Evolutionary conservation across 2,329 filamentous ascomycete genomes (phyloP), one percentile per base, ranked within the genome.

Genomic region (Colletotrichum scovillei): DNA sequence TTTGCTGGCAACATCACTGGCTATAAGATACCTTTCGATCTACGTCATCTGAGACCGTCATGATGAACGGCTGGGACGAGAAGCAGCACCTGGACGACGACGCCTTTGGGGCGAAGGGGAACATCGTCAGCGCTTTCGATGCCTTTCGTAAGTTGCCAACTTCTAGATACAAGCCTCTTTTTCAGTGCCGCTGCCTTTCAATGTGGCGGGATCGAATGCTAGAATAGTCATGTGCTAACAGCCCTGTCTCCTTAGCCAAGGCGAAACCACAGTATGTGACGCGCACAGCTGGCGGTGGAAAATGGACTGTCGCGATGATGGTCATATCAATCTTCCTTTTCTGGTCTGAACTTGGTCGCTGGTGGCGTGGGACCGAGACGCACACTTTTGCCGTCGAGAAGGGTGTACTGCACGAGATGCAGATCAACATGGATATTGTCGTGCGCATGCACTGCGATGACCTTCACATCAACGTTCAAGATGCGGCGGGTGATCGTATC

Each of bases 391-490:
- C 92, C 73, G 96, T 99, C 69, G 97, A 98, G 83, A 97, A 97
- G 84, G 94, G 94, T 76, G 89, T 99, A 52, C 93, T 93, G 3
- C 95, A 95, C 83, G 89, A 92, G 75, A 90, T 99, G 82, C 95
- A 98, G 84, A 93, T 99, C 84, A 99, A 99, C 85, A 86, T 99
- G 71, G 97, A 99, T 83, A 88, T 97, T n/a, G 94, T 98, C 5
- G 88, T 99, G 62, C 89, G 89, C 65, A 99, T 99, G 97, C 86
- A 88, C 77, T 99, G 97, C 86, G 85, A 88, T 70, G 93, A 97
- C 80, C 85, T 99, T n/a, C 94, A 98, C 84, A 88, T 99, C 83
- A 98, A 99, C 84, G 95, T 99, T 63, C 97, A 98, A 86, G 97
- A 99, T 82, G 95, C 96, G 2, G 91, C 95, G 0, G 95, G 97